Evolutionary conservation across 768 basidiomycete species (phyloP), one percentile per base, ranked within the genome.

Genomic region (Multifurca ochricompacta): DNA sequence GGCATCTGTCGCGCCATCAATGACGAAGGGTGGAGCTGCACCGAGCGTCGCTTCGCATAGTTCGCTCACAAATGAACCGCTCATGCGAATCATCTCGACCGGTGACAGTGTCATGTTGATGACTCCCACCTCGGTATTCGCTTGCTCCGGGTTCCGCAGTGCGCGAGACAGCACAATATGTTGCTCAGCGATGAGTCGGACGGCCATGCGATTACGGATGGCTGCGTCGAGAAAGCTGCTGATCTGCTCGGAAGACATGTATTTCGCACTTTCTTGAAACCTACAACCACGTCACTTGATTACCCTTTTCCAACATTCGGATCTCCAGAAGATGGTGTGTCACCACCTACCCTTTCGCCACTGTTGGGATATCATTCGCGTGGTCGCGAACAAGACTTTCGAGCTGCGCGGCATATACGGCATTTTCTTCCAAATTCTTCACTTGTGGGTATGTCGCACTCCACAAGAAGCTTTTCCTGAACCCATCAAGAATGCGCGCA

Each of bases 151-250:
- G 32, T 73, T 69, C 42, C 75, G 70, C 54, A 91, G 65, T 1
- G 82, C 83, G 52, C 80, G 81, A 1, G 91, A 87, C 39, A 94
- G 74, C 8, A 88, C 82, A 34, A 94, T 87, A 66, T 94, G 91
- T 63, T 94, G 91, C 67, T 94, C 91, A 35, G 90, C 91, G 56
- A 93, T 87, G 52, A 94, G 73, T 31, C 91, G 83, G 27, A 93
- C 81, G 35, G 88, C 89, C 52, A 93, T 91, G 51, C 91, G 85
- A 63, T 82, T 91, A 25, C 83, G 82, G 62, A 94, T 92, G 36
- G 88, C 83, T 39, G 82, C 81, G 65, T 94, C 87, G 23, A 94
- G 72, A 65, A 94, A 94, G 52, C 74, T 74, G 69, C 78, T 83
- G 61, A 91, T 85, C 62, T 87, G 81, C n/a, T 75, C 75, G 6